phyloP scores from a whole-genome alignment of 2,329 filamentous ascomycete species.

The Diaporthe caulivora region DNA sequence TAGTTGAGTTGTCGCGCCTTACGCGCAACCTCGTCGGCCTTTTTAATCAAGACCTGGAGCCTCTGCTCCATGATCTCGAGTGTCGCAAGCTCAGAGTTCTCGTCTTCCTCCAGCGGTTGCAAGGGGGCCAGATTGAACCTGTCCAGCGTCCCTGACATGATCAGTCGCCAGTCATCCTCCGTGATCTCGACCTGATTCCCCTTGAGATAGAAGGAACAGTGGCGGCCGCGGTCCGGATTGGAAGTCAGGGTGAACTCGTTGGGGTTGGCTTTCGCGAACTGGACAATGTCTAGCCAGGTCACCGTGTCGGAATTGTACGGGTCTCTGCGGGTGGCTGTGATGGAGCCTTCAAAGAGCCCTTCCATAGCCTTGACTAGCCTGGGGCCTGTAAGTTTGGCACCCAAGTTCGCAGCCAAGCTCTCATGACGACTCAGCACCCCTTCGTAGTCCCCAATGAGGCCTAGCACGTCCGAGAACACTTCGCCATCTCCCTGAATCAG shows the following conservation, averaged over 20 bases:
- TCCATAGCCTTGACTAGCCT: constrained; percentile 90
- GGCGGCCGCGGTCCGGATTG: constrained; percentile 74
- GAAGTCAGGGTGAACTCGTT: constrained; percentile 81
- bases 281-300: constrained; percentile 88
- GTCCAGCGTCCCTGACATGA: constrained; percentile 85
- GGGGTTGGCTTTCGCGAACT: constrained; percentile 84
- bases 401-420: constrained; percentile 86
- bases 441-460: constrained; percentile 83
- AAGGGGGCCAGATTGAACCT: constrained; percentile 79
- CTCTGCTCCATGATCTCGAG: constrained; percentile 87
- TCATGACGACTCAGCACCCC: constrained; percentile 86
- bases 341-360: constrained; percentile 85
- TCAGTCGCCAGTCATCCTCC: constrained; percentile 88
- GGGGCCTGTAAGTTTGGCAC: constrained; percentile 84
- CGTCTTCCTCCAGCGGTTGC: constrained; percentile 86
- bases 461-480: constrained; percentile 79
- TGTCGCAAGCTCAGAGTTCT: constrained; percentile 85
- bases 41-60: constrained; percentile 80
- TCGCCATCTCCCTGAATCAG: constrained; percentile 70
- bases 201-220: constrained; percentile 86
- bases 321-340: constrained; percentile 69
- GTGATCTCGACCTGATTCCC: constrained; percentile 86
- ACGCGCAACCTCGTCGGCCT: constrained; percentile 78
- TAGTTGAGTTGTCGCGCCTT: constrained; percentile 83
- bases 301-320: constrained; percentile 67